Percentiles rank a stretch among this genome's conserved stretches.
phyloP scores from a whole-genome alignment of 345 rosid species.

The Ceriops tagal region DNA sequence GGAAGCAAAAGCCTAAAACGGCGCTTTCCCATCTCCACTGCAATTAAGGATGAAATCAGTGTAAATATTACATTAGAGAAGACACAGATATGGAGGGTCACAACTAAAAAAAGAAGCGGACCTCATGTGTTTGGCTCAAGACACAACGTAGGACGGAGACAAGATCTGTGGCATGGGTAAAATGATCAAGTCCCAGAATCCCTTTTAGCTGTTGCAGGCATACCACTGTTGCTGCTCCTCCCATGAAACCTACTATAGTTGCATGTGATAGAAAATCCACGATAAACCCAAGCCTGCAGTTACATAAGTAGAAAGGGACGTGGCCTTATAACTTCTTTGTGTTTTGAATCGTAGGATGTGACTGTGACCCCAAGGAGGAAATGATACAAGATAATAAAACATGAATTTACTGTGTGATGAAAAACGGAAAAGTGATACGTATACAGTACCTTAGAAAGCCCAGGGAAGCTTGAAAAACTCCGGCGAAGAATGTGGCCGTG shows the following conservation, averaged over 20 bases:
- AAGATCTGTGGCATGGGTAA: conserved; percentile 78
- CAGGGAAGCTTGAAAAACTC: conserved; percentile 74
- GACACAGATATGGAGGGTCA: not conserved
- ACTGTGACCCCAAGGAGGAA: too few species aligned
- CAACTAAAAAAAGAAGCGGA: conserved; percentile 6
- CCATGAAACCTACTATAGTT: conserved; percentile 97
- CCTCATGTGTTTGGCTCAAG: conserved; percentile 72
- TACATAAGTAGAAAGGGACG: not conserved
- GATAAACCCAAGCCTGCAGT: conserved; percentile 74
- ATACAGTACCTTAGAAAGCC: conserved; percentile 74
- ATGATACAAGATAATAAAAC: too few species aligned
- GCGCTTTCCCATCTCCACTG: conserved; percentile 99
- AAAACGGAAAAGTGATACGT: too few species aligned
- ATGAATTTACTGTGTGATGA: too few species aligned
- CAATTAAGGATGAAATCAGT: not conserved
- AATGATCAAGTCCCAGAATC: conserved; percentile 70
- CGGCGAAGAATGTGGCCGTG: conserved; percentile 87
- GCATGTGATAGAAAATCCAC: conserved; percentile 98
- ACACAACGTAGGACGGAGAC: conserved; percentile 79
- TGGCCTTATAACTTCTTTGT: not conserved
- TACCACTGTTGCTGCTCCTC: conserved; percentile 97
- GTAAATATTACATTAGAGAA: not conserved
- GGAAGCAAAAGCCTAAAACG: conserved; percentile 75
- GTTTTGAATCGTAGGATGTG: not conserved
- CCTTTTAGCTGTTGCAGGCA: conserved; percentile 93